Evolutionary conservation across 495 filamentous ascomycete genomes (phyloP), one percentile per base, ranked within the genome.

Genomic region (Penicillium canescens): DNA sequence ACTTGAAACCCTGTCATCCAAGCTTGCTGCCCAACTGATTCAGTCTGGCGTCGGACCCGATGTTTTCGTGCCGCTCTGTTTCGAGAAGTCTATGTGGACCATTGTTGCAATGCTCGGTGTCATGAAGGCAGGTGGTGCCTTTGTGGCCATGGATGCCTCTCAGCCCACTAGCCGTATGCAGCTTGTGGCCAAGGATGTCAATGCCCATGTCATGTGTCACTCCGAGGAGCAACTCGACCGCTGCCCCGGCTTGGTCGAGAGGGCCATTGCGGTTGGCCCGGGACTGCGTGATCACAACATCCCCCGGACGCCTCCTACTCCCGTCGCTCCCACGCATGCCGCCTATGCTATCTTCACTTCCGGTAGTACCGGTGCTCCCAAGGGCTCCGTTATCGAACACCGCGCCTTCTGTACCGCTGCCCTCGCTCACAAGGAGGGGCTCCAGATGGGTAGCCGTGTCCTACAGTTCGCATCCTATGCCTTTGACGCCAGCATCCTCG

Each of bases 81-180:
- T 78, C 46, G 72, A 80, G 26, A 81, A 80, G 55, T 76, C 75
- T 0, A 59, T 66, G 6, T 78, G 72, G 73, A 63, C 68, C 6
- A 42, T 68, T 2, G 62, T 81, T 11, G 62, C 74, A 9, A 65
- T 73, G 38, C 55, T 75, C 10, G 75, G 68, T 0, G 67, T 80
- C 9, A 47, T 78, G 53, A 79, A 75, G 53, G 72, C 68, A 10
- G 76, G 43, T 11, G 43, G 43, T 11, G 43, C 43, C 1, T 59
- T 59, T 18, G 77, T 83, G 4, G 67, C 68, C 2, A 59, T 86
- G 11, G 79, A 85, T 57, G 69, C 75, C 4, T 62, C 62, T 0
- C 67, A 79, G 34, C 82, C 83, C 0, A 62, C 69, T 47, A 70
- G 69, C 5, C 72, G 82, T 14, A 61, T 82, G 42, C 61, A 69